These are phyloP conservation scores for Dryas drummondii DNA, from an alignment of 306 rosid genomes.

Conservation along the genomic window DNA sequence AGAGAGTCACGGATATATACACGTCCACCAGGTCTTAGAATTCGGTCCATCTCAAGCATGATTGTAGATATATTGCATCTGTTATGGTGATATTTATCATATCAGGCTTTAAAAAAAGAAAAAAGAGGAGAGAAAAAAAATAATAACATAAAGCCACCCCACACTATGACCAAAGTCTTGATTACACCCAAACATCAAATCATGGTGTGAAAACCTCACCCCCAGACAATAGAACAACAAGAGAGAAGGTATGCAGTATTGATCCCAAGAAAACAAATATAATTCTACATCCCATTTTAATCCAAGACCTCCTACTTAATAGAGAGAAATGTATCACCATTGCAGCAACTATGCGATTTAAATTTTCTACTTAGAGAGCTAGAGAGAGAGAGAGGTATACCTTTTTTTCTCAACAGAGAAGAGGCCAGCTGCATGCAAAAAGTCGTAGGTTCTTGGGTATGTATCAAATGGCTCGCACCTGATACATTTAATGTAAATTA, in stretches of 20 bases:
- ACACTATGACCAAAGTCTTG: neutral
- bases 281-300: neutral
- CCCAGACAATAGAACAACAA: neutral
- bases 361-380: neutral
- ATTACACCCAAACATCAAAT: too few relatives aligned
- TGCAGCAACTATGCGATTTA: neutral
- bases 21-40: slow-evolving; percentile 81
- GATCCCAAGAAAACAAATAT: neutral
- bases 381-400: slow-evolving; percentile 36
- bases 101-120: slow-evolving; percentile 8
- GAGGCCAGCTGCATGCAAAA: slow-evolving; percentile 81
- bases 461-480: slow-evolving; percentile 99
- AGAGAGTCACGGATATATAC: slow-evolving; percentile 78
- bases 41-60: slow-evolving; percentile 99
- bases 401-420: slow-evolving; percentile 81
- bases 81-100: neutral
- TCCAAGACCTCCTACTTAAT: neutral
- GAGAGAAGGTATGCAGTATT: neutral
- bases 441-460: slow-evolving; percentile 94
- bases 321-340: neutral
- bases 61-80: slow-evolving; percentile 83
- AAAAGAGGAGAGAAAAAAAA: neutral
- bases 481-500: slow-evolving; percentile 19
- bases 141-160: neutral
- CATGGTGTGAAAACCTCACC: too few relatives aligned